A percentile compares a stretch with the other conserved stretches of the same genome.
Conservation (phyloP, 2,329 filamentous ascomycete species). For the Atkinsonella hypoxylon region DNA sequence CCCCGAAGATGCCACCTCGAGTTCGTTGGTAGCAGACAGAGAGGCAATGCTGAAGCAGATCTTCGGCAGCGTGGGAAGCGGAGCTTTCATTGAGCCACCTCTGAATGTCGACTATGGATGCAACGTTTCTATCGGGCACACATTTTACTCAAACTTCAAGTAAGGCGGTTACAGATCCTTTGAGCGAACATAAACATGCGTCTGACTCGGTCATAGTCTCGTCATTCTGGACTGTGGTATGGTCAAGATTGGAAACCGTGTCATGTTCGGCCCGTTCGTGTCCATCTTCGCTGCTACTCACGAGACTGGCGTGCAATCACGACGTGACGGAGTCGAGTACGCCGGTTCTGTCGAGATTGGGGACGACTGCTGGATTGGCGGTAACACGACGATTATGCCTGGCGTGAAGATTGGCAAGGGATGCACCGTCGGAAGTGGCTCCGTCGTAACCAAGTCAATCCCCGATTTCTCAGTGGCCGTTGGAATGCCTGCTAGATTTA, state of each 20-base stretch:
- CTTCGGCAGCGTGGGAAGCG: constrained; percentile 37
- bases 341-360: constrained; percentile 34
- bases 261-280: constrained; percentile 61
- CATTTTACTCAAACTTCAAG: constrained; percentile 49
- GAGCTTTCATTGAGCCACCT: constrained; percentile 47
- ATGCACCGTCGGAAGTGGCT: constrained; percentile 36
- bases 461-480: constrained; percentile 36
- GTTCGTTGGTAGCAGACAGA: constrained; percentile 26
- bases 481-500: constrained; percentile 35
- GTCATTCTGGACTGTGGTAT: constrained; percentile 63
- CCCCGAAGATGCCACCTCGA: constrained; percentile 32
- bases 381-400: constrained; percentile 35
- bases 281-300: constrained; percentile 61
- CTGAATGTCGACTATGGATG: constrained; percentile 54
- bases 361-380: constrained; percentile 45
- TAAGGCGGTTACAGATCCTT: constrained; percentile 4
- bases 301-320: constrained; percentile 46
- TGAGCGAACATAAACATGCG: background rate
- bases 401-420: constrained; percentile 41
- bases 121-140: constrained; percentile 48
- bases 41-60: constrained; percentile 36
- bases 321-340: constrained; percentile 35
- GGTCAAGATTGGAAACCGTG: constrained; percentile 57
- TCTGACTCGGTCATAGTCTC: constrained; percentile 19
- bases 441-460: constrained; percentile 37